Evolutionary conservation across 768 basidiomycete species (phyloP), one percentile per base, ranked within the genome.

Genomic region (Boletus eberwhitei): DNA sequence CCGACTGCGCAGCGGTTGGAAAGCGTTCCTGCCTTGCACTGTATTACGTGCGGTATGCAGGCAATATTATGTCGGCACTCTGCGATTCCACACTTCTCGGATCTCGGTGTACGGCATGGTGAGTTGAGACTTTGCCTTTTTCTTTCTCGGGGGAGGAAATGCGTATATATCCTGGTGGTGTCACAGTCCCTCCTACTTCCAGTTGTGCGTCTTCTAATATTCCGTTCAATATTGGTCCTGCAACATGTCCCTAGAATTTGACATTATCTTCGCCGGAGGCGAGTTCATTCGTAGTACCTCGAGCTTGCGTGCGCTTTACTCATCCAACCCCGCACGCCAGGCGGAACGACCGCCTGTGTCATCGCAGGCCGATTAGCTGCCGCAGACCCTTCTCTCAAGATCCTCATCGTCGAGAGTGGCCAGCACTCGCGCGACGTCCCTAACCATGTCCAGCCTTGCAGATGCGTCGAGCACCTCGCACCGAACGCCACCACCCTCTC

Each of bases 211-310:
- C 11, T 21, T 19, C 9, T 5, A n/a, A 4, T 13, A 21, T 31
- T 5, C 26, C 3, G 22, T 11, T 19, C 4, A 12, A 6, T 5
- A 6, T 39, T 16, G 31, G 7, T 34, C 21, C 14, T 2, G 13
- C 11, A 31, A 7, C 1, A 58, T 63, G 59, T 39, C 59, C 3
- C 17, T 47, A 19, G 45, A 35, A 9, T 79, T 76, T 58, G 82
- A 84, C 50, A 76, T 85, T 31, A 76, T 85, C 52, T 79, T 85
- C 59, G 82, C 79, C 6, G 84, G 84, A 58, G 84, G 83, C 77
- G 8, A 31, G 65, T 50, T 22, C n/a, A 8, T 34, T 38, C 17
- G 31, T 8, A 7, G 1, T 29, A 3, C 8, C 13, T 37, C 5
- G 24, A 9, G 36, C 19, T 31, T 14, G 8, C 1, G 5, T 14